Evolutionary conservation across 2,329 filamentous ascomycete genomes (phyloP).

Genomic region (Sarocladiaceae sp.): DNA sequence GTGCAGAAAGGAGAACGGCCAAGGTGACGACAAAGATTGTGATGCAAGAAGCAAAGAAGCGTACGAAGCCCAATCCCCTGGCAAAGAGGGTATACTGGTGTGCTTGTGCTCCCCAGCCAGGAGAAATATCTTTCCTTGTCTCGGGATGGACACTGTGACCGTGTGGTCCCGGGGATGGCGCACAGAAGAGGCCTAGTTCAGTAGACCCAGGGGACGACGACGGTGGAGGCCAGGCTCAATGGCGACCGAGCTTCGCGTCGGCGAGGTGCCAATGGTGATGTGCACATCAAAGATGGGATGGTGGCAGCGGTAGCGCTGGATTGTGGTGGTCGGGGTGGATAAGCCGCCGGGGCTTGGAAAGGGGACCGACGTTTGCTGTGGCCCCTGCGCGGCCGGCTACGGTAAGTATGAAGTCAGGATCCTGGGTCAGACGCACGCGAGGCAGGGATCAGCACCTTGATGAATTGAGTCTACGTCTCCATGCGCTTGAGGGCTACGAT

Average conservation of each 20-base stretch:
- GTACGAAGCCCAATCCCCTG: neutral
- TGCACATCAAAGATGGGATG: conserved; percentile 2
- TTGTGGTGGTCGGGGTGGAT: conserved; percentile 4
- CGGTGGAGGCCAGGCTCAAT: conserved; percentile 4
- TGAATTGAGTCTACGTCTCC: no score
- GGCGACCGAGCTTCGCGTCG: neutral
- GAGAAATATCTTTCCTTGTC: conserved; percentile 7
- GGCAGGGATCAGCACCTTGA: conserved; percentile 7
- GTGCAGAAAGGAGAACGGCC: no score
- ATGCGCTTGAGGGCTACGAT: no score
- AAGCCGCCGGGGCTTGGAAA: neutral
- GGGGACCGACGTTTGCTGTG: conserved; percentile 3
- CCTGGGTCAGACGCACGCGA: conserved; percentile 1
- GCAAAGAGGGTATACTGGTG: neutral
- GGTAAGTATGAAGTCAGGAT: conserved; percentile 5
- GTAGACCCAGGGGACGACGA: conserved; percentile 6
- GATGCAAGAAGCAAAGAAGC: conserved; percentile 6
- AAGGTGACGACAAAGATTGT: no score
- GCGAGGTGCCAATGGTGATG: conserved; percentile 2
- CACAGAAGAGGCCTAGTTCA: conserved; percentile 6
- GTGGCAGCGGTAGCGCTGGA: conserved; percentile 6
- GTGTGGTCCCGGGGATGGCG: conserved; percentile 7
- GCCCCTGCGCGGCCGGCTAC: conserved; percentile 2
- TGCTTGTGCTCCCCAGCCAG: neutral
- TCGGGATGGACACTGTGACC: conserved; percentile 7